Evolutionary conservation across 176 grass and related monocot species (phyloP), one percentile per base, ranked within the genome.

Genomic region (Rhynchospora tenuis): DNA sequence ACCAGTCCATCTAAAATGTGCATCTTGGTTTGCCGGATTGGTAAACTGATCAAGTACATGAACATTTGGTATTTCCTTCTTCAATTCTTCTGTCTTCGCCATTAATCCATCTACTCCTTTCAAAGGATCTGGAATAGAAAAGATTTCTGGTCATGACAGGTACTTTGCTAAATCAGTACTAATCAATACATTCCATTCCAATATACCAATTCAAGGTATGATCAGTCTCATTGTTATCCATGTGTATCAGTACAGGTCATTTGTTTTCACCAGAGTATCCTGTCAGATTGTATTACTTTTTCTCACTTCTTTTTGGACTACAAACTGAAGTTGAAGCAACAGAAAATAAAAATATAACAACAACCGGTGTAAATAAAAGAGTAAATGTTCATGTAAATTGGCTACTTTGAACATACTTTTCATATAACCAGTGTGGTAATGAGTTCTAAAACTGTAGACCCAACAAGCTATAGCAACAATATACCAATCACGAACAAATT

Each of bases 1-100:
- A 97, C 91, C 91, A 23, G 94, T 97, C 79, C 86, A 85, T 72
- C 3, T 89, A 26, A 94, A 90, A 75, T 92, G 91, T 69, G 94
- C 94, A 10, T 97, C 91, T 33, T 84, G 87, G 78, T 97, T 97
- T 79, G 91, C 89, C 26, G 81, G 48, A 63, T 91, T 92, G 8
- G 77, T 50, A 42, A 90, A 80, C 80, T 97, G 91, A 88, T 94
- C 85, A 60, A 97, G 86, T 78, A 85, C 83, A 42, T 93, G 82
- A 38, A 79, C 83, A 82, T 97, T 91, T 33, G 89, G 89, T 69
- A 87, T 90, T 43, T 66, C 43, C 60, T 74, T 81, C 63, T 88
- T 93, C n/a, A 97, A 84, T 78, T 93, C 56, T 19, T 97, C 86
- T 50, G 91, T 23, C 47, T 88, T 88, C 28, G 80, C 86, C 27